Conservation (phyloP, 768 basidiomycete genomes). For the Russula sp. region DNA sequence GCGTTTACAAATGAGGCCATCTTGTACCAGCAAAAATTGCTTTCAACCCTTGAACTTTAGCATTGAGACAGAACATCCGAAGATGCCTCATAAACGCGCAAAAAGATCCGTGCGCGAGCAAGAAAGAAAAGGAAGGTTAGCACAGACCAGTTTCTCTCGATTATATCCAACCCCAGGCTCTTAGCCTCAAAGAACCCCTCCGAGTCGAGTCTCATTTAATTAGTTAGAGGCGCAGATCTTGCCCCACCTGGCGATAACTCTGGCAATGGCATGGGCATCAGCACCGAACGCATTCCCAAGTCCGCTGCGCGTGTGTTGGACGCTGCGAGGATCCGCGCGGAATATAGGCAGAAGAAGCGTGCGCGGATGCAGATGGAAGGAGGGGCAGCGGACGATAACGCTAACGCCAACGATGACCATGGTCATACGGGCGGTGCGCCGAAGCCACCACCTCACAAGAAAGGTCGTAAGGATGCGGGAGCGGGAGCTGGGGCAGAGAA, state of each 20-base stretch:
- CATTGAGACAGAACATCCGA: not conserved
- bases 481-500: slow-evolving; percentile 29
- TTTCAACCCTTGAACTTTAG: not conserved
- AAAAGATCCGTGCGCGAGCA: slow-evolving; percentile 38
- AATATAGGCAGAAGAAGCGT: slow-evolving; percentile 41
- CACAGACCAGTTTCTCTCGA: not conserved
- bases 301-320: slow-evolving; percentile 62
- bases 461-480: slow-evolving; percentile 36
- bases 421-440: not conserved
- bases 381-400: slow-evolving; percentile 42
- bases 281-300: slow-evolving; percentile 66
- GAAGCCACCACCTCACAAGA: not conserved
- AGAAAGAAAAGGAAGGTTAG: slow-evolving; percentile 34
- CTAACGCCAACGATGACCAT: too few relatives aligned
- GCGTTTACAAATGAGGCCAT: too few relatives aligned
- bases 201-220: slow-evolving; percentile 1
- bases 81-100: slow-evolving; percentile 40
- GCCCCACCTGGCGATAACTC: slow-evolving; percentile 20
- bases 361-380: not conserved
- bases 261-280: slow-evolving; percentile 21
- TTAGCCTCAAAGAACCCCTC: too few relatives aligned
- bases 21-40: not conserved
- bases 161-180: not conserved
- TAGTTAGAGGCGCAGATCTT: slow-evolving; percentile 32
- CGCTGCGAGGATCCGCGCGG: slow-evolving; percentile 55